Evolutionary conservation across 257 asterid genomes (phyloP).

Genomic region (Solanum chmielewskii): DNA sequence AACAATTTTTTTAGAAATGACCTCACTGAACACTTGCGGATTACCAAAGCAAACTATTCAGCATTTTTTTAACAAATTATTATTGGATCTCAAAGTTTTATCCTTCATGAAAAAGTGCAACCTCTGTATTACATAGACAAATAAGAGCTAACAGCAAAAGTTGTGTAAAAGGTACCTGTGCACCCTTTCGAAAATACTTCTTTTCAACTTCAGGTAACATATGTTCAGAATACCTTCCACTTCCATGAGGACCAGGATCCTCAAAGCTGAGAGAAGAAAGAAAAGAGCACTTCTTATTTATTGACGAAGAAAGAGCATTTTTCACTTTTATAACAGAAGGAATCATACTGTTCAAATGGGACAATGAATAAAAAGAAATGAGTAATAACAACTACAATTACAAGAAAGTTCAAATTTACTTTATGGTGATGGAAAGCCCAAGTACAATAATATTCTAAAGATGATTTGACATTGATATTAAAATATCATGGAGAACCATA

Average conservation of each 20-base stretch:
- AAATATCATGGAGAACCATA: not conserved
- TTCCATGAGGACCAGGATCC: conserved; percentile 99
- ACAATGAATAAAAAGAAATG: not conserved
- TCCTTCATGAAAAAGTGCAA: not conserved
- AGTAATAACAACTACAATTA: not conserved
- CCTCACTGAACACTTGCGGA: not conserved
- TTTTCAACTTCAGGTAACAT: conserved; percentile 98
- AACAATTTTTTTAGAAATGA: not conserved
- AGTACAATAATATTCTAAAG: not conserved
- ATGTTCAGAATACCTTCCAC: conserved; percentile 81
- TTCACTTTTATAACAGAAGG: not conserved
- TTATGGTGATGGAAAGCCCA: not conserved
- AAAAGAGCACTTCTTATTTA: not conserved
- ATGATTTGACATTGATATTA: not conserved
- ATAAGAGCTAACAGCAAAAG: not conserved
- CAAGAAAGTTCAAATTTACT: not conserved
- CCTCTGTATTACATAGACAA: not conserved
- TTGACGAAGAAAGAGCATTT: not conserved
- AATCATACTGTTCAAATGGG: not conserved
- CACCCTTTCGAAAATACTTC: conserved; percentile 91
- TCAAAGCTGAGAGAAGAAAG: conserved; percentile 58
- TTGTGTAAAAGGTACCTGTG: conserved; percentile 57
- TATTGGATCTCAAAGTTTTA: not conserved
- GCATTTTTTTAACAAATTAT: not conserved
- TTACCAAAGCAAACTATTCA: not conserved